Evolutionary conservation across 2,329 filamentous ascomycete species (phyloP), one percentile per base, ranked within the genome.

Genomic region (Colletotrichum zoysiae): DNA sequence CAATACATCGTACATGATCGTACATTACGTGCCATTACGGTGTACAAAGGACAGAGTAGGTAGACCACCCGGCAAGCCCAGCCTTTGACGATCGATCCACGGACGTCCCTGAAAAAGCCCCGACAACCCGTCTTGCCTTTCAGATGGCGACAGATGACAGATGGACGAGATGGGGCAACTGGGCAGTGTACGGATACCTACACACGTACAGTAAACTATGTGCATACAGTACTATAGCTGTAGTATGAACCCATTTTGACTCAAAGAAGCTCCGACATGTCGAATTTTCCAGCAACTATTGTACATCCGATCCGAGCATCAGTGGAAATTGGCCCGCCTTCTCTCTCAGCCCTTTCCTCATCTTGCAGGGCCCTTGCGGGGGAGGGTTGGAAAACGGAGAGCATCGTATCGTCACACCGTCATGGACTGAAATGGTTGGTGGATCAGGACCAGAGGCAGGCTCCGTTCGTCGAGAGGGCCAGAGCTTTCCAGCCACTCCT

Each of bases 331-430:
- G 46, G 8, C 46, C 35, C 23, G 16, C 20, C 42, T 8, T 20
- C 18, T 30, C 5, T 7, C 7, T 23, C 44, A 11, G 44, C 42
- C 46, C 16, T 61, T 23, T 11, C 7, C 20, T 30, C 42, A 51
- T 57, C 56, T 33, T 44, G 26, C 48, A 65, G 56, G 70, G 63
- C 61, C 70, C 70, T 44, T 70, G 67, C 67, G 50, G 67, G 40
- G 55, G 7, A 3, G 40, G 40, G 40, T 40, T 53, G 64, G 50
- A 23, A 67, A 58, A 67, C 50, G 64, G 64, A 50, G 58, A 53
- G 26, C 23, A 67, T 67, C 67, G 67, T 73, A 67, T 67, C 67
- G 67, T 73, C 70, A 67, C 70, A 67, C 56, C 42, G 55, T 62
- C 44, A 60, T 66, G 26, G 40, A 59, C 20, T 51, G 35, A 38